Conservation (phyloP, 1,284 basidiomycete genomes). For the Rhodotorula sp. region DNA sequence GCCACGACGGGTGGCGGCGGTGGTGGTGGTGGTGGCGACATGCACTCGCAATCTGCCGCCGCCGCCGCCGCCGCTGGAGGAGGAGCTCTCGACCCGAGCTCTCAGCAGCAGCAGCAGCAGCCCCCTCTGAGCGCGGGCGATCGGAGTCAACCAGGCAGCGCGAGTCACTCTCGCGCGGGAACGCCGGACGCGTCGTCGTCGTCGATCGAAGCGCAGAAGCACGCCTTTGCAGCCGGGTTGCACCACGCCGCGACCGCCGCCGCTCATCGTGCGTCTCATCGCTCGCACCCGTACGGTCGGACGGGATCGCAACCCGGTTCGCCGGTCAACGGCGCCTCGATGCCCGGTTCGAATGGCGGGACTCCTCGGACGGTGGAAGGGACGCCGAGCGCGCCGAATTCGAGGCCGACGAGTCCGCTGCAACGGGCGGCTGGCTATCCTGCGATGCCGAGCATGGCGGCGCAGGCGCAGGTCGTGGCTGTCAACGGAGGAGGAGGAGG, state of each 20-base stretch:
- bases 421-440: not conserved
- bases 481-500: too few species aligned
- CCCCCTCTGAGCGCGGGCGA: not conserved
- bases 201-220: constrained; percentile 10
- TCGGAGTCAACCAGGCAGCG: constrained; percentile 7
- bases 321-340: constrained; percentile 6
- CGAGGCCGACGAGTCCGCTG: constrained; percentile 11
- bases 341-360: not conserved
- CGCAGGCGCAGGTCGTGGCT: not conserved
- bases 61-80: not conserved
- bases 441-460: not conserved
- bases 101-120: too few species aligned
- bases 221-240: constrained; percentile 6
- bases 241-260: not conserved
- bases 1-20: not conserved
- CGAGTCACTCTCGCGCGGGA: constrained; percentile 8
- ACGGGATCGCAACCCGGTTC: constrained; percentile 23
- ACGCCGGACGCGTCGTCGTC: constrained; percentile 12
- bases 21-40: not conserved
- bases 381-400: constrained; percentile 6
- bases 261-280: constrained; percentile 12
- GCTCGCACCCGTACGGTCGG: constrained; percentile 33
- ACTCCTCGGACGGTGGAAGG: constrained; percentile 3
- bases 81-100: not conserved
- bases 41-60: not conserved